Percentiles rank a stretch among this genome's conserved stretches.
Conservation (phyloP, 352 stramenopile species). For the Globisporangium spiculum region DNA sequence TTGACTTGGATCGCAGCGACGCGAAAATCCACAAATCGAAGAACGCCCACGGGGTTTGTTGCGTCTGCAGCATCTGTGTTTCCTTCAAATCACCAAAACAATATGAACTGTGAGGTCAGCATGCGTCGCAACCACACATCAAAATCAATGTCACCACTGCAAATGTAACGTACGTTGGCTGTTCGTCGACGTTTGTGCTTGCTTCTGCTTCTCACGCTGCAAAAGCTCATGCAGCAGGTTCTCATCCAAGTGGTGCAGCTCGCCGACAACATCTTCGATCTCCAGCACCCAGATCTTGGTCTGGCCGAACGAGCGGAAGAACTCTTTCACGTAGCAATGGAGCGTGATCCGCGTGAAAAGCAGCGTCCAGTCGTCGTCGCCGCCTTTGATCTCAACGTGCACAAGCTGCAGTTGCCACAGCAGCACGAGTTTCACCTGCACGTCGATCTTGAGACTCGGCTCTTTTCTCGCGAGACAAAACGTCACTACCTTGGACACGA, state of each 20-base stretch:
- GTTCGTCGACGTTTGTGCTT: not conserved
- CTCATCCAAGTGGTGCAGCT: conserved; percentile 39
- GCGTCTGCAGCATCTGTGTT: conserved; percentile 2
- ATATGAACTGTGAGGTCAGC: not conserved
- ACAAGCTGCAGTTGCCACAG: conserved; percentile 43
- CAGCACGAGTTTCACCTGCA: conserved; percentile 45
- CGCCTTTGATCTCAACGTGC: conserved; percentile 38
- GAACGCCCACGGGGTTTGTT: conserved; percentile 47
- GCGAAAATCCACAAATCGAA: conserved; percentile 62
- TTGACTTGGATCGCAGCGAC: conserved; percentile 36
- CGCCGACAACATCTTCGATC: conserved; percentile 42
- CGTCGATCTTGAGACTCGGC: conserved; percentile 17
- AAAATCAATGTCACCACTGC: not conserved
- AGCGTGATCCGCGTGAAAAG: conserved; percentile 47
- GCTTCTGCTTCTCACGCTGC: conserved; percentile 11
- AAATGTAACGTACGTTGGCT: not conserved
- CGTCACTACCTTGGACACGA: conserved; percentile 42
- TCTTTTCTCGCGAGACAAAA: conserved; percentile 32
- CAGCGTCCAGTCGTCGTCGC: conserved; percentile 33
- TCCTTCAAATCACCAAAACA: not conserved
- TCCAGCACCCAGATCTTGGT: conserved; percentile 65
- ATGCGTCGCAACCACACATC: not conserved
- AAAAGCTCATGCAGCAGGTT: conserved; percentile 28
- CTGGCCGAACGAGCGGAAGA: conserved; percentile 73
- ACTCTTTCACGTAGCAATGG: conserved; percentile 49